Evolutionary conservation across 1,284 basidiomycete genomes (phyloP).

Genomic region (Ustilago curta): DNA sequence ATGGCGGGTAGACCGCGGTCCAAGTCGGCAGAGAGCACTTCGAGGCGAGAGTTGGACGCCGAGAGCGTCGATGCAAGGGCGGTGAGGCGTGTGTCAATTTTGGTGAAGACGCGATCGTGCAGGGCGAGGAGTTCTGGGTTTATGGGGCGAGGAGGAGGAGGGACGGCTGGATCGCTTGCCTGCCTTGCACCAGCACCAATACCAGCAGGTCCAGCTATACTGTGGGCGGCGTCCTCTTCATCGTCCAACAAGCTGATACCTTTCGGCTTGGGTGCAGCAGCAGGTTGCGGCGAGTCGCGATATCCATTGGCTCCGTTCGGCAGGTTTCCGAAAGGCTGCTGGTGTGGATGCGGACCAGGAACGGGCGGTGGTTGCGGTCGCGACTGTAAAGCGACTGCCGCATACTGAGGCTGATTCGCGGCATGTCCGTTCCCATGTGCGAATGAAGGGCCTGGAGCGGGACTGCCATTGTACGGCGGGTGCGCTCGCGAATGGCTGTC

Average conservation of each 20-base stretch:
- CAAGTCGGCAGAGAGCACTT: conserved; percentile 83
- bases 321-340: not conserved
- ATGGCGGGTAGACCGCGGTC: conserved; percentile 90
- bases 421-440: conserved; percentile 5
- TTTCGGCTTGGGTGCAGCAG: conserved; percentile 25
- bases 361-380: conserved; percentile 1
- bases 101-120: conserved; percentile 83
- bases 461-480: conserved; percentile 1
- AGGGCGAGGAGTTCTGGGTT: conserved; percentile 81
- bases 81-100: conserved; percentile 78
- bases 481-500: conserved; percentile 10
- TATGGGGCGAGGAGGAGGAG: conserved; percentile 84
- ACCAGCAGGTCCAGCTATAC: not conserved
- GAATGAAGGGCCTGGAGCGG: not conserved
- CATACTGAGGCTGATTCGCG: conserved; percentile 1
- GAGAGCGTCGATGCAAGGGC: conserved; percentile 77
- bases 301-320: conserved; percentile 7
- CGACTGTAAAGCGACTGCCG: not conserved
- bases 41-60: conserved; percentile 80
- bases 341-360: conserved; percentile 23
- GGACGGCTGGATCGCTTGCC: conserved; percentile 60
- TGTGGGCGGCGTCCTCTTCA: conserved; percentile 15
- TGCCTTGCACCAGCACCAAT: not conserved
- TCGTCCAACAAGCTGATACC: conserved; percentile 46
- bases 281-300: conserved; percentile 7